Percentiles rank a stretch among this genome's conserved stretches.
phyloP scores from a whole-genome alignment of 2,329 filamentous ascomycete species.

The Graphilbum sp. region DNA sequence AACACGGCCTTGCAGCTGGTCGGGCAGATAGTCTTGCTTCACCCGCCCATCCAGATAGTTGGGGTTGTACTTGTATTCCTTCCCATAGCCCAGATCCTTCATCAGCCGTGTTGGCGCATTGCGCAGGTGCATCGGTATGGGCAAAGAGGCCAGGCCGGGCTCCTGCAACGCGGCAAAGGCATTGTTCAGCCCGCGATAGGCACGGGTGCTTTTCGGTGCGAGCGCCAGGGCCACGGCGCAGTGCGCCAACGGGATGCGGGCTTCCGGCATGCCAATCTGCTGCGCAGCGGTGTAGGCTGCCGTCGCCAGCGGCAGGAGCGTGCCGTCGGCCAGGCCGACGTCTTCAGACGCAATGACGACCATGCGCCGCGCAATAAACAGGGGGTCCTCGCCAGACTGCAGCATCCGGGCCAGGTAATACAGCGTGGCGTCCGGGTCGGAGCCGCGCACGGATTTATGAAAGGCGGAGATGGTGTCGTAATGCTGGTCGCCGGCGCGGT shows the following conservation, averaged over 20 bases:
- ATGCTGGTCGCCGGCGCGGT: constrained; percentile 87
- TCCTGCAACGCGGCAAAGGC: constrained; percentile 66
- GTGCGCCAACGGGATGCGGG: constrained; percentile 81
- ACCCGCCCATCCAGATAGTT: constrained; percentile 73
- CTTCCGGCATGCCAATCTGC: constrained; percentile 90
- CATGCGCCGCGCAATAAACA: constrained; percentile 84
- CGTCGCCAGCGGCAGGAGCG: constrained; percentile 67
- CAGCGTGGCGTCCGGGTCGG: constrained; percentile 69
- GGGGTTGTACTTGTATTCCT: constrained; percentile 92
- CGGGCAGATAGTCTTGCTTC: constrained; percentile 78
- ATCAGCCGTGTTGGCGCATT: constrained; percentile 88
- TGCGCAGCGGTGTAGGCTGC: constrained; percentile 76
- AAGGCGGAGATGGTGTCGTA: constrained; percentile 97
- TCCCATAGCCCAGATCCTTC: constrained; percentile 82
- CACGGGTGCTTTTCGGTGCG: constrained; percentile 72
- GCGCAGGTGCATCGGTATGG: constrained; percentile 72
- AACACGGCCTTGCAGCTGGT: constrained; percentile 47
- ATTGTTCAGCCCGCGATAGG: constrained; percentile 68
- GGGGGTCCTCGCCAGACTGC: constrained; percentile 80
- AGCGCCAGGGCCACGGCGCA: constrained; percentile 65
- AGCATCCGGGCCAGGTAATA: constrained; percentile 97
- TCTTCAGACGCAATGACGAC: constrained; percentile 93
- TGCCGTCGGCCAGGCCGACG: constrained; percentile 76
- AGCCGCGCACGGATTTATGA: constrained; percentile 86
- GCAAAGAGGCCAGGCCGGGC: constrained; percentile 65